phyloP scores from a whole-genome alignment of 345 rosid species.

The Lagerstroemia speciosa region DNA sequence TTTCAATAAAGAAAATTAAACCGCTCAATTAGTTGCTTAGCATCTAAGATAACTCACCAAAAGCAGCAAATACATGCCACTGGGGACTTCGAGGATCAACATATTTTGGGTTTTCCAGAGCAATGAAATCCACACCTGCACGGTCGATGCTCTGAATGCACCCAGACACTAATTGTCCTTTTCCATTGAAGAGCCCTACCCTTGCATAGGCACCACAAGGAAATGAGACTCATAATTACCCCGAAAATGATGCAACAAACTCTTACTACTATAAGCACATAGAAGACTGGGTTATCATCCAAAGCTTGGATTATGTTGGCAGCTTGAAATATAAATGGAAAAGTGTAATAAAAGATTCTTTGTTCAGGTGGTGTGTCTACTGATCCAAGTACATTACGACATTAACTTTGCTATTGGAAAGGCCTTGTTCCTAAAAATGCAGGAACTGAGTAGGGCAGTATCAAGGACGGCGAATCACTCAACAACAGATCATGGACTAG shows the following conservation, averaged over 20 bases:
- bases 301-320: no score
- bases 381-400: no score
- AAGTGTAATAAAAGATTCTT: no score
- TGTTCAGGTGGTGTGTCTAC: no score
- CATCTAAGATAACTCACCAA: slow-evolving; percentile 39
- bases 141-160: slow-evolving; percentile 53
- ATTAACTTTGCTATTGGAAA: no score
- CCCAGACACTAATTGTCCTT: slow-evolving; percentile 65
- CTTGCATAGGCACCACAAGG: slow-evolving; percentile 29
- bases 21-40: not conserved
- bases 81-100: slow-evolving; percentile 43
- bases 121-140: slow-evolving; percentile 54
- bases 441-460: not conserved
- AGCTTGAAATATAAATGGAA: no score
- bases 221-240: not conserved
- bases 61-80: slow-evolving; percentile 87
- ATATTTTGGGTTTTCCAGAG: slow-evolving; percentile 46
- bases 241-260: not conserved
- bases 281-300: no score
- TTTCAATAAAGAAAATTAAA: not conserved
- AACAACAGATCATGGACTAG: not conserved
- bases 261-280: no score
- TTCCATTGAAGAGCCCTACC: slow-evolving; percentile 93
- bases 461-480: not conserved
- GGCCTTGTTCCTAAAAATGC: no score